Base-by-base conservation (phyloP, 2,329 filamentous ascomycete species). In the Exophiala bonariae region DNA sequence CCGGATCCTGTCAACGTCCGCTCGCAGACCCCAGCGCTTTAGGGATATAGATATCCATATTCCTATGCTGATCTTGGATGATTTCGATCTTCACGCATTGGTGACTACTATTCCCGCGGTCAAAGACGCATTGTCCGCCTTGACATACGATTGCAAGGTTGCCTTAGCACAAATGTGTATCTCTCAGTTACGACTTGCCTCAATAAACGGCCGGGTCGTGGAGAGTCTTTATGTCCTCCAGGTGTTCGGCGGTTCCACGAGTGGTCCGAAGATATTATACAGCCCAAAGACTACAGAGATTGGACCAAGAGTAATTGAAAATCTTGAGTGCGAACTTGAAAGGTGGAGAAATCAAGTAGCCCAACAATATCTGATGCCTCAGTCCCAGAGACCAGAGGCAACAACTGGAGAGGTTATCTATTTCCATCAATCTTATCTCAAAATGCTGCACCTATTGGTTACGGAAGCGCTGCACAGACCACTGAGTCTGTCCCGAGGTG, bases 21-120 rank as follows among this genome's bases (percentile, higher is more conserved):
- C 96, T 90, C 82, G 91, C 48, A 82, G 91, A 42, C 91, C 90
- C 4, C 95, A 89, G 23, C 80, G 90, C 44, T 93, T 96, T 68
- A 95, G 95, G 75, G 85, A 90, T 52, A 88, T 93, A 60, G 62
- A 43, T 16, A 11, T 28, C n/a, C 19, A 34, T 8, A 23, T 39
- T n/a, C 20, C 36, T 10, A 32, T 43, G 19, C 30, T 33, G 18
- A 30, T 20, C 5, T 8, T 34, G n/a, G 32, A 34, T 18, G 32
- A 34, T 18, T 34, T 34, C 17, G 32, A 34, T 34, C 32, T 34
- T 18, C 32, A 34, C 17, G 32, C 32, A 18, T n/a, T n/a, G 13
- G 8, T n/a, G 6, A 34, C 32, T 34, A 14, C n/a, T 8, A 34
- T 34, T 14, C n/a, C 32, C 8, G 17, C 32, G 32, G 32, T 34